Conservation (phyloP, 1,139 yeast genomes). For the Scheffersomyces titani region DNA sequence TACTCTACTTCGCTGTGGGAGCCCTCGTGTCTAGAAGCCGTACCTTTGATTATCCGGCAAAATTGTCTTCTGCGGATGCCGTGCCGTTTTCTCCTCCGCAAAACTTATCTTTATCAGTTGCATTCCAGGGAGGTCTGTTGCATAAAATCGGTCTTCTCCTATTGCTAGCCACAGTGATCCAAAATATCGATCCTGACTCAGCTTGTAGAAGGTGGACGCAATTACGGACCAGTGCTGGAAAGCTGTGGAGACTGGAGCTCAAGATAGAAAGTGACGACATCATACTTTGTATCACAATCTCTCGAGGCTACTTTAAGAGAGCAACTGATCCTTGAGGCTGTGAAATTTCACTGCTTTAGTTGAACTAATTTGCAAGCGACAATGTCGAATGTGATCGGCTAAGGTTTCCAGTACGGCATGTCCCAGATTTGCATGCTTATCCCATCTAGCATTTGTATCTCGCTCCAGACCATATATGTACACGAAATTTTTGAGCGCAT, state of each 20-base stretch:
- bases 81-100: not conserved
- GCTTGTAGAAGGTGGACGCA: too few species aligned
- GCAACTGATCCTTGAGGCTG: not conserved
- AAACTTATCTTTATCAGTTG: not conserved
- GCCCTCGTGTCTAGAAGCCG: too few species aligned
- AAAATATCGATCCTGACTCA: too few species aligned
- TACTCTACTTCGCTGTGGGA: too few species aligned
- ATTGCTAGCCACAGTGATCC: not conserved
- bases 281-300: not conserved
- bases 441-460: not conserved
- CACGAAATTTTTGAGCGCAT: not conserved
- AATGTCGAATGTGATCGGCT: too few species aligned
- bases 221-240: not conserved
- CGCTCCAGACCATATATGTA: not conserved
- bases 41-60: not conserved
- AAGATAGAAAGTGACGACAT: not conserved
- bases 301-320: not conserved
- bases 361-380: not conserved
- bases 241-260: not conserved
- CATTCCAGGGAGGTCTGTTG: not conserved
- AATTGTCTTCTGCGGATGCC: not conserved
- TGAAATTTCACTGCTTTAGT: not conserved
- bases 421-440: not conserved
- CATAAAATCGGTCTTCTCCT: not conserved
- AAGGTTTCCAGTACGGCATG: not conserved